These are phyloP conservation scores for Trichoderma cornu-damae DNA, from an alignment of 2,329 filamentous ascomycete species.

Conservation along the genomic window DNA sequence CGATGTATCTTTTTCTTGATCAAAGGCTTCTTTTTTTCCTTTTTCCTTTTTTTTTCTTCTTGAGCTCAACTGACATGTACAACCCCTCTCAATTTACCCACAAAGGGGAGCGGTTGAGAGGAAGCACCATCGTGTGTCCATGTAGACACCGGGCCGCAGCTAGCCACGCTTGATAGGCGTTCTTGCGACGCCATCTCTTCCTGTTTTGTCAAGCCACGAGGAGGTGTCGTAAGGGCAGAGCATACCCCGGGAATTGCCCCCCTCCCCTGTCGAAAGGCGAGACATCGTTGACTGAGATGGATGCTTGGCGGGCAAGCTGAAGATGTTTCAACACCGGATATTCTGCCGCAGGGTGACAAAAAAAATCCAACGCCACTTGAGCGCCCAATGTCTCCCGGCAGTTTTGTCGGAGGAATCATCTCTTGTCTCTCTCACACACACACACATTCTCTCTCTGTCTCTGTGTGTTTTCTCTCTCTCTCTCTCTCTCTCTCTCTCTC, in stretches of 20 bases:
- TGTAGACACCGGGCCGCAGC: slow-evolving; percentile 1
- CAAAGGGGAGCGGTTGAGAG: neutral
- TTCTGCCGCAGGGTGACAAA: too few species aligned
- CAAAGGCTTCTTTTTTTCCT: too few species aligned
- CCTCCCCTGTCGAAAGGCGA: slow-evolving; percentile 3
- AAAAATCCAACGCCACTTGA: slow-evolving; percentile 7
- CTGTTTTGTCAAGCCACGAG: neutral
- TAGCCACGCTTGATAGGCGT: slow-evolving; percentile 2
- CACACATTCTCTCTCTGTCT: too few species aligned
- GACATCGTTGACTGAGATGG: slow-evolving; percentile 8
- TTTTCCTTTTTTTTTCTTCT: neutral
- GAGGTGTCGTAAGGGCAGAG: neutral
- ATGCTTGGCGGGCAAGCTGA: neutral
- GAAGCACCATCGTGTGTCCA: neutral
- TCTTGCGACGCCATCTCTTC: neutral
- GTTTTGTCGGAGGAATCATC: neutral
- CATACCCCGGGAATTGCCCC: neutral
- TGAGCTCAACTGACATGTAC: slow-evolving; percentile 19
- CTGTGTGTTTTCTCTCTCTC: too few species aligned
- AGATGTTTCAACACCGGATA: neutral
- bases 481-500: too few species aligned
- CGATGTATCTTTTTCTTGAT: neutral
- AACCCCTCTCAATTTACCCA: neutral
- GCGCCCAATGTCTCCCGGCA: slow-evolving; percentile 5
- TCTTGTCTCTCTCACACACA: too few species aligned